phyloP scores from a whole-genome alignment of 768 basidiomycete genomes.

The Podaxis sp. region DNA sequence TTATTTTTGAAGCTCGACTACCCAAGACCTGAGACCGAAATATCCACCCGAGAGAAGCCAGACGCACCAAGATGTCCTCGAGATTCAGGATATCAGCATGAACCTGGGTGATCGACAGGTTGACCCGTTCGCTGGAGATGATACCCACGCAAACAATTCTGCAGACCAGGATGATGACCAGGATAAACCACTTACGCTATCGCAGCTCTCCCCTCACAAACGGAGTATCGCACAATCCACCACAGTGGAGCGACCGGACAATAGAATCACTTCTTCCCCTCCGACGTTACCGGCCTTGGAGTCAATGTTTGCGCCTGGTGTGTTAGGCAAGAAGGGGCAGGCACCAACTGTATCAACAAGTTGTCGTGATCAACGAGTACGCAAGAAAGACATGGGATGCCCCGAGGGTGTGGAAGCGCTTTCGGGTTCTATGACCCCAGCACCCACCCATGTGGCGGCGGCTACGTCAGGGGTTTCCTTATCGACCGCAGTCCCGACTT shows the following conservation, averaged over 20 bases:
- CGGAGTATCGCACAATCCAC: background rate
- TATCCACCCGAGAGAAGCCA: background rate
- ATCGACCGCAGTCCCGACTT: background rate
- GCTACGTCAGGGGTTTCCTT: background rate
- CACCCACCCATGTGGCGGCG: background rate
- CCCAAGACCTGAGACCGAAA: background rate
- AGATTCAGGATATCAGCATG: constrained; percentile 1
- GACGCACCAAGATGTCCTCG: background rate
- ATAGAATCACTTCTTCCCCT: background rate
- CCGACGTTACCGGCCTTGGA: constrained; percentile 3
- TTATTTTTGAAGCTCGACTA: constrained; percentile 14
- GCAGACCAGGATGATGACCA: constrained; percentile 1
- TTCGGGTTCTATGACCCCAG: background rate
- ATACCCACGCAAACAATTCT: background rate
- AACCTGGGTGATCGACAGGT: background rate
- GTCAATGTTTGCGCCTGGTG: background rate
- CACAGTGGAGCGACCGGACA: background rate
- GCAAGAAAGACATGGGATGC: constrained; percentile 10
- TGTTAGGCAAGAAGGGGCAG: constrained; percentile 10
- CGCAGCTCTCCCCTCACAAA: constrained; percentile 46
- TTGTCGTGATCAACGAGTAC: constrained; percentile 7
- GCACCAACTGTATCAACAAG: constrained; percentile 4
- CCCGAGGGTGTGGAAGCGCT: background rate
- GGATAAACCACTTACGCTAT: constrained; percentile 35
- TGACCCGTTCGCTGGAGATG: background rate